A percentile compares a stretch with the other conserved stretches of the same genome.
Evolutionary conservation across 164 flowering plant species (phyloP).

Genomic region (Brasenia schreberi): DNA sequence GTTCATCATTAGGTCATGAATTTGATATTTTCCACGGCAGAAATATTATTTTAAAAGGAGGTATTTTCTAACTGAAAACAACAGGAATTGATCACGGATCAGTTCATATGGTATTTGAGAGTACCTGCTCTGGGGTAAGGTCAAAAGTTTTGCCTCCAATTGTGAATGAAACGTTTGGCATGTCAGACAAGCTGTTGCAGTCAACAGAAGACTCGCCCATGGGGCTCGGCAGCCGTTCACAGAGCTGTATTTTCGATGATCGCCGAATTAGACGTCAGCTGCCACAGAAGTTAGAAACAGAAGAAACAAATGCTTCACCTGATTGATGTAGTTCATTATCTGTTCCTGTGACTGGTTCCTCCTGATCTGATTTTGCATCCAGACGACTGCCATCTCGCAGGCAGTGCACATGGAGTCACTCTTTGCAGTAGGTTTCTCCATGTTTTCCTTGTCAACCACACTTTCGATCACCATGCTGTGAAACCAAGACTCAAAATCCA

Average conservation of each 20-base stretch:
- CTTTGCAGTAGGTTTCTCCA: constrained; percentile 22
- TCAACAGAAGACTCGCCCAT: constrained; percentile 77
- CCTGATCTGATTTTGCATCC: constrained; percentile 70
- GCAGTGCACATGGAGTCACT: constrained; percentile 51
- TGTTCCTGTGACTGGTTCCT: constrained; percentile 43
- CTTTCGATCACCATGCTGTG: constrained; percentile 61
- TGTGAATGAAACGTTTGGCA: constrained; percentile 67
- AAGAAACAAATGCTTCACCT: constrained; percentile 17
- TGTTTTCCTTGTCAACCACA: constrained; percentile 39
- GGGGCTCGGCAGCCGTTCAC: constrained; percentile 75
- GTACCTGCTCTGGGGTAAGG: constrained; percentile 57
- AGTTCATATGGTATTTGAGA: not conserved
- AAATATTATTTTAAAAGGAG: too few species aligned
- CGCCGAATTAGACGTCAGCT: not conserved
- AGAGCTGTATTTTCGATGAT: constrained; percentile 42
- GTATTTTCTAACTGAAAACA: too few species aligned
- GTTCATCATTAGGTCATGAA: too few species aligned
- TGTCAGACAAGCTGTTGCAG: constrained; percentile 36
- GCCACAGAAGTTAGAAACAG: too few species aligned
- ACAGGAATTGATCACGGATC: too few species aligned
- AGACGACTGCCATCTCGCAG: constrained; percentile 81
- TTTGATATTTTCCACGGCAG: too few species aligned
- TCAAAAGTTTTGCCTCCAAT: constrained; percentile 59
- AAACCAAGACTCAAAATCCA: not conserved
- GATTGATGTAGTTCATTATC: constrained; percentile 48